Evolutionary conservation across 257 asterid species (phyloP).

Genomic region (Nemophila menziesii): DNA sequence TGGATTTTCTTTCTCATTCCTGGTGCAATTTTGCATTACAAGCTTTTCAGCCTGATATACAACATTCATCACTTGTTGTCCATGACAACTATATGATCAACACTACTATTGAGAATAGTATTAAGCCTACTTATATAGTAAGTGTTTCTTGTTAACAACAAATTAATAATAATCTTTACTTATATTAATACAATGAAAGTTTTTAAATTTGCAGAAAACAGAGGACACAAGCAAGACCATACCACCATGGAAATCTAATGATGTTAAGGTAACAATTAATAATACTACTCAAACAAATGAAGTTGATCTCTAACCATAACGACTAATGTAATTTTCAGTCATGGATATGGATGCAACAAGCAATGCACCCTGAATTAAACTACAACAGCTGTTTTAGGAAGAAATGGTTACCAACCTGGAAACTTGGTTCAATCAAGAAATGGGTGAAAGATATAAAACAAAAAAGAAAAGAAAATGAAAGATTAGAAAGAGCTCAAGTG

Average conservation of each 20-base stretch:
- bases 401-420: conserved; percentile 80
- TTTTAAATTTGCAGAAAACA: conserved; percentile 32
- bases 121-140: conserved; percentile 41
- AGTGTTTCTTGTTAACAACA: conserved; percentile 8
- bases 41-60: conserved; percentile 46
- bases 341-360: conserved; percentile 99
- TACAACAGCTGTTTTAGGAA: conserved; percentile 60
- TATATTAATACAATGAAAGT: background rate
- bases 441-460: conserved; percentile 78
- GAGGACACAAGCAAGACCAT: conserved; percentile 44
- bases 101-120: conserved; percentile 19
- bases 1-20: conserved; percentile 72
- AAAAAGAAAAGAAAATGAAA: conserved; percentile 57
- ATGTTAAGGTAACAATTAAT: conserved; percentile 49
- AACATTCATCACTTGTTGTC: conserved; percentile 39
- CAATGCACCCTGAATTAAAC: conserved; percentile 94
- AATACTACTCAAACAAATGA: too few relatives aligned
- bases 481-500: conserved; percentile 74
- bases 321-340: too few relatives aligned
- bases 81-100: conserved; percentile 35
- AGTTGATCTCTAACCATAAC: too few relatives aligned
- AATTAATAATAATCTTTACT: too few relatives aligned
- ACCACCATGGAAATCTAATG: conserved; percentile 78
- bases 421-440: conserved; percentile 59
- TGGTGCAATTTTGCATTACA: conserved; percentile 90